phyloP scores from a whole-genome alignment of 345 rosid species.

The Stellera chamaejasme region DNA sequence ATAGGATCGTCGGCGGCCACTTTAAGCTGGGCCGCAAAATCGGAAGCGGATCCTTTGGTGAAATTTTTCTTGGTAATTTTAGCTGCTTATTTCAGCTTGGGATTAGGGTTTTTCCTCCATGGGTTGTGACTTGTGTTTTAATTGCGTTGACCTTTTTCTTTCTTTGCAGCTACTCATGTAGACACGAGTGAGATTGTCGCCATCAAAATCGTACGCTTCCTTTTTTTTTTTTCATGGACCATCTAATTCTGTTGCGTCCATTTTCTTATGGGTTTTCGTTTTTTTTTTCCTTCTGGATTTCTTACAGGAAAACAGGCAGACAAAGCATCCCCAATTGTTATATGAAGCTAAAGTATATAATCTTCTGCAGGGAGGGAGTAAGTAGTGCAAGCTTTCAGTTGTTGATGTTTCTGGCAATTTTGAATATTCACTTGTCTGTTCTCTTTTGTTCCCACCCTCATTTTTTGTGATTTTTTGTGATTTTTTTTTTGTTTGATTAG shows the following conservation, averaged over 20 bases:
- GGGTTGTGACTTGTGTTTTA: not conserved
- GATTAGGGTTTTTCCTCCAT: not conserved
- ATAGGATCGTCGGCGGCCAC: conserved; percentile 47
- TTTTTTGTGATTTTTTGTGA: not conserved
- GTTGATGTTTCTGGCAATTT: conserved; percentile 1
- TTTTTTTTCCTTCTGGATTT: conserved; percentile 4
- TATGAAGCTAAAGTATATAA: conserved; percentile 57
- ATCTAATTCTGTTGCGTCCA: not conserved
- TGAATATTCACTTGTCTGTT: not conserved
- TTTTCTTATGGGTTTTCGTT: not conserved
- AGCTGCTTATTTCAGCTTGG: not conserved
- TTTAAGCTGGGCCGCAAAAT: conserved; percentile 59
- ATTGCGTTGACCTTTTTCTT: not conserved
- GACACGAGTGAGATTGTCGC: conserved; percentile 61
- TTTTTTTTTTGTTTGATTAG: conserved; percentile 20
- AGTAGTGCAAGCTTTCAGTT: conserved; percentile 8
- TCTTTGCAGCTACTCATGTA: conserved; percentile 48
- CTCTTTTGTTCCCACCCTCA: not conserved
- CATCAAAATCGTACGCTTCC: conserved; percentile 52
- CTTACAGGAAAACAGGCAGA: conserved; percentile 44
- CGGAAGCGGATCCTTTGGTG: conserved; percentile 77
- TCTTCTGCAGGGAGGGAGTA: conserved; percentile 60
- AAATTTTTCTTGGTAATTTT: conserved; percentile 48
- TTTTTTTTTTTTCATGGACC: not conserved
- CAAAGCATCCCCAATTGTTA: conserved; percentile 51